A percentile compares a stretch with the other conserved stretches of the same genome.
Evolutionary conservation across 768 basidiomycete genomes (phyloP).

Genomic region (Lentinula boryana): DNA sequence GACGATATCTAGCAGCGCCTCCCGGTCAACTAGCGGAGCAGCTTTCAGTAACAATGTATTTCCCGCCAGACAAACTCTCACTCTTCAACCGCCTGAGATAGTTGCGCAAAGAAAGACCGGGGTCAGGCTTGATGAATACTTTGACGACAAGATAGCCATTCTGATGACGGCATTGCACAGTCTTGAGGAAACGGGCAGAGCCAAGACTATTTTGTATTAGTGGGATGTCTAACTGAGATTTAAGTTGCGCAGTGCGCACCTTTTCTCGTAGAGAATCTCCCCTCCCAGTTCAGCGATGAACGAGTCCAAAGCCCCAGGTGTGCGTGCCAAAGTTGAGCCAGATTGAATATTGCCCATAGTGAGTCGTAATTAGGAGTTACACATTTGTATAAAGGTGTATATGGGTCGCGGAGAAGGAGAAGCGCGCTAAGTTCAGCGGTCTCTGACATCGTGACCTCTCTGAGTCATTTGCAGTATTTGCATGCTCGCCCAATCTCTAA

Average conservation of each 20-base stretch:
- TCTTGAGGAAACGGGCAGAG: constrained; percentile 71
- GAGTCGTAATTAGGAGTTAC: not conserved
- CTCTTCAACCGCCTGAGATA: constrained; percentile 79
- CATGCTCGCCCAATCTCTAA: constrained; percentile 5
- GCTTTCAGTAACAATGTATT: not conserved
- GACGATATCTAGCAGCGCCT: constrained; percentile 74
- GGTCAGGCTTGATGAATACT: constrained; percentile 94
- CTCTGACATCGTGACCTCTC: constrained; percentile 1
- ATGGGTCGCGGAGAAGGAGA: not conserved
- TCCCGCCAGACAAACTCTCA: constrained; percentile 20
- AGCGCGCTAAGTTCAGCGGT: not conserved
- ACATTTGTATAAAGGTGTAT: not conserved
- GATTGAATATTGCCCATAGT: constrained; percentile 81
- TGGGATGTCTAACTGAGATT: not conserved
- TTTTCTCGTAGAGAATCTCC: constrained; percentile 89
- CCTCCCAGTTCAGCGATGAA: constrained; percentile 84
- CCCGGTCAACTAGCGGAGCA: constrained; percentile 64
- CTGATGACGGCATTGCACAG: constrained; percentile 81
- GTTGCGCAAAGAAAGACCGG: constrained; percentile 66
- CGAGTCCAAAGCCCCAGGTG: constrained; percentile 79
- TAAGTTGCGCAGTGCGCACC: constrained; percentile 53
- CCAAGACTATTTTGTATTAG: constrained; percentile 43
- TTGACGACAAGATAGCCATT: constrained; percentile 86
- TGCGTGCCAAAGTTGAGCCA: constrained; percentile 62
- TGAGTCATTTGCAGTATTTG: not conserved